Base-by-base conservation (phyloP, 352 stramenopile genomes). In the Chrysophaeum taylorii region DNA sequence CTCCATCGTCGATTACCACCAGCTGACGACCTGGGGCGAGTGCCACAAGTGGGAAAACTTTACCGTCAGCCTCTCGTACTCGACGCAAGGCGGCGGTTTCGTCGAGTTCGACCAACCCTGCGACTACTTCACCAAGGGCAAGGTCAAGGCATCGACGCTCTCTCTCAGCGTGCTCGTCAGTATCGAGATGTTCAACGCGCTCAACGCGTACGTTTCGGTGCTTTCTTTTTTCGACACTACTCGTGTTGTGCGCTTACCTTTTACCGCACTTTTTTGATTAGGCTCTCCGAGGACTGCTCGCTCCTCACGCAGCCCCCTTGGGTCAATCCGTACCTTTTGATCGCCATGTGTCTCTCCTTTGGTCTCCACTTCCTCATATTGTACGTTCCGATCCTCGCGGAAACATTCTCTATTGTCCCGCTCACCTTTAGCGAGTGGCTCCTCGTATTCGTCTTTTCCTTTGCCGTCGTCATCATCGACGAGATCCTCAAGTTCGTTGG, bases 171-270 rank as follows among this genome's bases (percentile, higher is more conserved):
- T 96, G 37, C 75, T 97, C 67, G 91, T 97, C 35, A 85, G 88
- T 0, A 96, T 96, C 68, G 91, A 97, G 79, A 96, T 97, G 91
- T 89, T 97, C 73, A 96, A 96, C 73, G 89, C 89, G 12, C 71
- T 97, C 52, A 97, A 96, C 82, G 91, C 91, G 50, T n/a, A n/a
- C n/a, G n/a, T n/a, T n/a, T n/a, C n/a, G n/a, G n/a, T n/a, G n/a
- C 83, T 94, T 2, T 94, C 89, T 69, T 57, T 75, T 53, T 37
- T 63, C 36, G 41, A 45, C 33, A 14, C 68, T 71, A 25, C 45
- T 68, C 27, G 7, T 69, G 12, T 48, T 31, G 29, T 71, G 50
- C 14, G 31, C 7, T 62, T 9, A 15, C 27, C 67, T 27, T 21
- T 69, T 12, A 14, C 45, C 60, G 25, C 12, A 21, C n/a, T n/a